Evolutionary conservation across 805 yeast species (phyloP).

Genomic region (Starmerella asiatica): DNA sequence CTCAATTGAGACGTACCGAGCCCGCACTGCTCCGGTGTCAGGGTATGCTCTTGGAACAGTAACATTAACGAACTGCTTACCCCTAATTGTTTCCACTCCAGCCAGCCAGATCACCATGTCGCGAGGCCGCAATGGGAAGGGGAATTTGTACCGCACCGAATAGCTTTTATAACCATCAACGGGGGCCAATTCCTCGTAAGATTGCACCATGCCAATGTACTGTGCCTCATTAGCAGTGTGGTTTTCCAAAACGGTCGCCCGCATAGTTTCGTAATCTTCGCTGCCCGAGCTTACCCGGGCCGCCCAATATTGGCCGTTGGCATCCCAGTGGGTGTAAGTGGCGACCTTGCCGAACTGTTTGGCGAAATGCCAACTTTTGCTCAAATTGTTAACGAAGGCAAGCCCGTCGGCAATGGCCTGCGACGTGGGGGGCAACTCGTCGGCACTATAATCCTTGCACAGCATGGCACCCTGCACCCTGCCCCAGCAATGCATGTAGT

Average conservation of each 20-base stretch:
- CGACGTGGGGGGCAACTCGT: slow-evolving; percentile 18
- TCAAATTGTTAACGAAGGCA: slow-evolving; percentile 14
- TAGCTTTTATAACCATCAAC: slow-evolving; percentile 21
- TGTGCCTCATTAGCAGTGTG: slow-evolving; percentile 31
- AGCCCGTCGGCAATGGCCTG: slow-evolving; percentile 18
- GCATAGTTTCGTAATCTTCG: slow-evolving; percentile 23
- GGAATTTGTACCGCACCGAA: slow-evolving; percentile 26
- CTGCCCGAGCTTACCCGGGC: slow-evolving; percentile 28
- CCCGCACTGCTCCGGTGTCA: slow-evolving; percentile 20
- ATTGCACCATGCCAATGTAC: slow-evolving; percentile 27
- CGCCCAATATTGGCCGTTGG: slow-evolving; percentile 27
- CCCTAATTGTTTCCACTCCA: slow-evolving; percentile 22
- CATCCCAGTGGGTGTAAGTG: slow-evolving; percentile 21
- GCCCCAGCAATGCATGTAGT: too few relatives aligned
- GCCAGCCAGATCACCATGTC: slow-evolving; percentile 29
- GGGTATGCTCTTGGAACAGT: slow-evolving; percentile 25
- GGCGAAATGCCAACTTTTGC: slow-evolving; percentile 19
- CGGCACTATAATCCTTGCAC: slow-evolving; percentile 15
- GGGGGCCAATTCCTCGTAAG: slow-evolving; percentile 18
- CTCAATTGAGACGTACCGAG: slow-evolving; percentile 29
- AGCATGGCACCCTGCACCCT: too few relatives aligned
- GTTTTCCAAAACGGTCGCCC: slow-evolving; percentile 23
- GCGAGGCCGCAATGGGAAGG: slow-evolving; percentile 26
- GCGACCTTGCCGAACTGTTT: slow-evolving; percentile 14
- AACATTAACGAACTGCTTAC: slow-evolving; percentile 26